Base-by-base conservation (phyloP, 805 yeast species). In the Torulaspora franciscae region DNA sequence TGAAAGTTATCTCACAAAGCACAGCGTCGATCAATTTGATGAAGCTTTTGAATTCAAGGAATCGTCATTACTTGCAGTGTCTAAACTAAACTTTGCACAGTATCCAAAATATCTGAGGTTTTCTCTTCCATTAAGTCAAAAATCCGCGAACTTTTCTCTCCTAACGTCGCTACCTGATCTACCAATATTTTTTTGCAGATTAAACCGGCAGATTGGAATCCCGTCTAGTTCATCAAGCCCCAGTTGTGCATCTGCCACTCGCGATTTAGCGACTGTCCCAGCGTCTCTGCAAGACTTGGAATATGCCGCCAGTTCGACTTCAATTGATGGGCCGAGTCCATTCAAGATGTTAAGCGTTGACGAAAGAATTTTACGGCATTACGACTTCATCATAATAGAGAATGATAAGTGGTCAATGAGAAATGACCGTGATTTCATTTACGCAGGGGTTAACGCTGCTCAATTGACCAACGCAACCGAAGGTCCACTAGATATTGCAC, bases 381-480 rank as follows among this genome's bases (percentile, higher is more conserved):
- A 69, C 53, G 81, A 78, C 42, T 68, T 72, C 32, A 65, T 84
- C 14, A 67, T 82, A 0, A 62, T 81, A 32, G 73, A 74, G 6
- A 73, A 70, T 36, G 49, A 61, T 5, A 33, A 39, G 23, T 14
- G 42, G 10, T 46, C 52, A 13, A 36, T 48, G 24, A 34, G 14
- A 6, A 13, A 35, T 7, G 50, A 56, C 32, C 47, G 49, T 14
- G 53, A 50, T 13, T 62, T 62, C 30, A 19, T 63, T 6, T 45
- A 55, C n/a, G 61, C 62, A 1, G 49, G 52, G 9, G 27, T 58
- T 14, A 32, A 50, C 4, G 15, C 40, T 6, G 37, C 35, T 0
- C 26, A 22, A 6, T 25, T 32, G 3, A 30, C 25, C 5, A 27
- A 37, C 3, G 30, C 36, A 4, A 15, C 37, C 23, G 32, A 34